Evolutionary conservation across 2,329 filamentous ascomycete species (phyloP), one percentile per base, ranked within the genome.

Genomic region (Sporothrix inflata): DNA sequence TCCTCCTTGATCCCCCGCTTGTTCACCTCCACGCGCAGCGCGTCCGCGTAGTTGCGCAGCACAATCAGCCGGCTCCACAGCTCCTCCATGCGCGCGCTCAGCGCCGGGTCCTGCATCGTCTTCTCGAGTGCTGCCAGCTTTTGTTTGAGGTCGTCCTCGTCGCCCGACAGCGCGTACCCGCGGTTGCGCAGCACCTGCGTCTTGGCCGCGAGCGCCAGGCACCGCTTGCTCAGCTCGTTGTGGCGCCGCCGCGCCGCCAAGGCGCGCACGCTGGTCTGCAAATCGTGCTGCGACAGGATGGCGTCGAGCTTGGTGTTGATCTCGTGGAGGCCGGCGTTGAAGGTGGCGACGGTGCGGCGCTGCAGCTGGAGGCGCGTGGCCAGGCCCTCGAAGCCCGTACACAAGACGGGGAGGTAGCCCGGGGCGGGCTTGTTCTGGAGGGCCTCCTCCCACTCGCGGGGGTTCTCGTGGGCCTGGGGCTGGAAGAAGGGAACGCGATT

Each of bases 21-120:
- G 79, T 91, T 92, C 72, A 93, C 86, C 83, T 96, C 92, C 76
- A 88, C 89, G 78, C 91, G 91, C 76, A 97, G 81, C 77, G 89
- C 87, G 75, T 91, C 88, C 27, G 92, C 91, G 75, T 93, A 89
- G 74, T 92, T 91, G 75, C 92, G 85, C 65, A 96, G 83, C 49
- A 91, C 88, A 66, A 94, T 91, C 82, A 96, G 88, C 61, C 93
- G 85, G 75, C 92, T 94, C 93, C 93, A 96, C 60, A 96, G 89
- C 83, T 96, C 93, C 81, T 96, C 93, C 78, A 93, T 91, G 75
- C 92, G 85, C 2, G 92, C 92, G 49, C 88, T 88, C 71, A 95
- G 85, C 8, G 90, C 90, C 8, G 93, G 93, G 78, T 96, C 93
- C 75, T 90, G 89, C 38, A 94, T 88, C 68, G 85, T 85, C 77